Conservation (phyloP, 1,139 yeast genomes). For the Sugiyamaella paludigena region DNA sequence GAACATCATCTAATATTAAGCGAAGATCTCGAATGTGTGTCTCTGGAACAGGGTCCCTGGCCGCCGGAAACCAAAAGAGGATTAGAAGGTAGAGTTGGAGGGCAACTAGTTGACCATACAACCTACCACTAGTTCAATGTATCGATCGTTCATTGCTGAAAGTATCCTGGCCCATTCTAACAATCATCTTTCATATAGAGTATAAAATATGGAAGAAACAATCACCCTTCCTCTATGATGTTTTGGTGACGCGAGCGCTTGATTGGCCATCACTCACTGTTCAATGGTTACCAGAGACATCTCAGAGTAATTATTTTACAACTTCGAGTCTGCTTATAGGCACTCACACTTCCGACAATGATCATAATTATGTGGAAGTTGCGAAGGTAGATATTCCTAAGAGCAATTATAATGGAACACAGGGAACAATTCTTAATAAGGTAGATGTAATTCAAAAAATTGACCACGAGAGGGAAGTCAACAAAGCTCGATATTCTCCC, state of each 20-base stretch:
- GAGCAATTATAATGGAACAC: slow-evolving; percentile 25
- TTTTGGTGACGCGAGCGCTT: slow-evolving; percentile 64
- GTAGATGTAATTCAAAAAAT: slow-evolving; percentile 62
- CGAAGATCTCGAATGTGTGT: too few relatives aligned
- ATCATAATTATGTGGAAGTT: slow-evolving; percentile 68
- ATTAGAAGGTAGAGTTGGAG: too few relatives aligned
- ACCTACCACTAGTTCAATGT: too few relatives aligned
- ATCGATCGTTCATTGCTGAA: too few relatives aligned
- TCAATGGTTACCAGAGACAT: slow-evolving; percentile 41
- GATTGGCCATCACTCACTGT: slow-evolving; percentile 51
- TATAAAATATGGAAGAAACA: slow-evolving; percentile 74
- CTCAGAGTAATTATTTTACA: slow-evolving; percentile 20
- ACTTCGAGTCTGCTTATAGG: slow-evolving; percentile 57
- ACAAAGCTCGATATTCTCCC: slow-evolving; percentile 82
- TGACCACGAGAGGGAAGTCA: slow-evolving; percentile 45
- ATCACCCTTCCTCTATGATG: slow-evolving; percentile 78
- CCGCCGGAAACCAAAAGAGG: too few relatives aligned
- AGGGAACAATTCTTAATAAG: slow-evolving; percentile 28
- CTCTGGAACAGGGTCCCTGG: too few relatives aligned
- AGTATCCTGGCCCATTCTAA: too few relatives aligned
- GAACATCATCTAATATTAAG: too few relatives aligned
- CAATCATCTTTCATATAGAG: slow-evolving; percentile 20
- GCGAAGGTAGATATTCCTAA: slow-evolving; percentile 73
- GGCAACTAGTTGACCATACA: too few relatives aligned
- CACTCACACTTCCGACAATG: slow-evolving; percentile 82